These are phyloP conservation scores for Tuber indicum DNA, from an alignment of 495 filamentous ascomycete species.

Conservation along the genomic window DNA sequence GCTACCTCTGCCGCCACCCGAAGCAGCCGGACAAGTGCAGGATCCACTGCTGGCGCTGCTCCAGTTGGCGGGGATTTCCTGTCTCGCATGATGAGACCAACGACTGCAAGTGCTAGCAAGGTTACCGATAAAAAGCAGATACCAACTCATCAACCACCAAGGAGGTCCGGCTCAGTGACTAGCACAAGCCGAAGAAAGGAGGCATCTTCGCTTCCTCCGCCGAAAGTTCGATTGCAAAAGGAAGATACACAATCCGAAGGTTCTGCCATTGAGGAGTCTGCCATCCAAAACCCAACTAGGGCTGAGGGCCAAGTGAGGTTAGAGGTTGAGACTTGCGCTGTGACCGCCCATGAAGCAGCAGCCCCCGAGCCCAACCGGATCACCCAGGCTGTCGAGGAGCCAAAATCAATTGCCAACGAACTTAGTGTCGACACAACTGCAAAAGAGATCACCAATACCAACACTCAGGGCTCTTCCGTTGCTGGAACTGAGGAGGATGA, in stretches of 20 bases:
- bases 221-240: conserved; percentile 20
- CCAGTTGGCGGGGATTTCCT: conserved; percentile 32
- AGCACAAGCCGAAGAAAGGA: conserved; percentile 27
- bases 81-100: conserved; percentile 39
- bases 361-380: neutral
- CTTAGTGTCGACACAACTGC: neutral
- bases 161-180: conserved; percentile 27
- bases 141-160: conserved; percentile 16
- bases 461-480: neutral
- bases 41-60: conserved; percentile 12
- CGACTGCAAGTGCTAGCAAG: conserved; percentile 38
- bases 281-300: neutral
- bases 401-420: neutral
- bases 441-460: neutral
- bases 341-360: neutral
- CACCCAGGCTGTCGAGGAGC: neutral
- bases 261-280: neutral
- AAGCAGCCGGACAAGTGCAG: conserved; percentile 26
- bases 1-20: conserved; percentile 33
- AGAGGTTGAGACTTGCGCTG: neutral
- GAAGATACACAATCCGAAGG: conserved; percentile 6
- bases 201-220: conserved; percentile 23
- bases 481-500: conserved; percentile 26
- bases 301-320: conserved; percentile 15
- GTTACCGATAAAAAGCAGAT: conserved; percentile 30